phyloP scores from a whole-genome alignment of 2,329 filamentous ascomycete genomes.

The Pyrenophora seminiperda region DNA sequence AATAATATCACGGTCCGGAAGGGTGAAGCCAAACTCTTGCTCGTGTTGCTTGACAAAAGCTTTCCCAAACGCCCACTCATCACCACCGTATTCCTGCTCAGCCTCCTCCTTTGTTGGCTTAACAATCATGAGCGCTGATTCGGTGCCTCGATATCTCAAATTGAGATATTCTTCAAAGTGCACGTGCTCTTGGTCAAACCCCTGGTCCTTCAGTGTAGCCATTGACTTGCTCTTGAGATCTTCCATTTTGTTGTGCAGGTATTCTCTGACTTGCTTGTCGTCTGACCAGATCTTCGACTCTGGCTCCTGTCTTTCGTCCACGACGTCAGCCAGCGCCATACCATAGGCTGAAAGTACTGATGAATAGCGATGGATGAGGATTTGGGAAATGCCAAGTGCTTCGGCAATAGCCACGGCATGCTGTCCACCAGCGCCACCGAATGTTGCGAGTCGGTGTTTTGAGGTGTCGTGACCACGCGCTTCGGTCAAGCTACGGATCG shows the following conservation, averaged over 20 bases:
- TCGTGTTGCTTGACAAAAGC: slow-evolving; percentile 87
- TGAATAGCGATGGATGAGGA: slow-evolving; percentile 84
- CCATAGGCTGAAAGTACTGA: slow-evolving; percentile 90
- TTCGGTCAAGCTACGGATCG: slow-evolving; percentile 88
- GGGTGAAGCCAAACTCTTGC: slow-evolving; percentile 90
- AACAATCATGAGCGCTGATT: slow-evolving; percentile 88
- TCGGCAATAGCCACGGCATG: slow-evolving; percentile 91
- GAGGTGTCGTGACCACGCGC: slow-evolving; percentile 91
- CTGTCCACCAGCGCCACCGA: slow-evolving; percentile 89
- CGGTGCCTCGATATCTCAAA: slow-evolving; percentile 88
- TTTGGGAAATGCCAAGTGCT: slow-evolving; percentile 81
- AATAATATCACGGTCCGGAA: slow-evolving; percentile 84
- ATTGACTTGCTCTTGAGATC: slow-evolving; percentile 78
- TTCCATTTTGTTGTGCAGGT: slow-evolving; percentile 74
- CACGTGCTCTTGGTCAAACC: slow-evolving; percentile 75
- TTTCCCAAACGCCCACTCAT: slow-evolving; percentile 80
- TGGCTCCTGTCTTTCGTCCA: slow-evolving; percentile 86
- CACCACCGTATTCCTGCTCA: slow-evolving; percentile 63
- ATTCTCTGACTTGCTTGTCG: slow-evolving; percentile 61
- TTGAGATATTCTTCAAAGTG: slow-evolving; percentile 92
- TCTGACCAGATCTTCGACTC: slow-evolving; percentile 66
- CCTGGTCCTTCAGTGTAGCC: slow-evolving; percentile 72
- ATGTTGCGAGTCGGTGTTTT: slow-evolving; percentile 87
- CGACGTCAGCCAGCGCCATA: slow-evolving; percentile 91
- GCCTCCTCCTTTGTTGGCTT: slow-evolving; percentile 70